Conservation (phyloP, 352 stramenopile species). For the Phytophthora hibernalis region DNA sequence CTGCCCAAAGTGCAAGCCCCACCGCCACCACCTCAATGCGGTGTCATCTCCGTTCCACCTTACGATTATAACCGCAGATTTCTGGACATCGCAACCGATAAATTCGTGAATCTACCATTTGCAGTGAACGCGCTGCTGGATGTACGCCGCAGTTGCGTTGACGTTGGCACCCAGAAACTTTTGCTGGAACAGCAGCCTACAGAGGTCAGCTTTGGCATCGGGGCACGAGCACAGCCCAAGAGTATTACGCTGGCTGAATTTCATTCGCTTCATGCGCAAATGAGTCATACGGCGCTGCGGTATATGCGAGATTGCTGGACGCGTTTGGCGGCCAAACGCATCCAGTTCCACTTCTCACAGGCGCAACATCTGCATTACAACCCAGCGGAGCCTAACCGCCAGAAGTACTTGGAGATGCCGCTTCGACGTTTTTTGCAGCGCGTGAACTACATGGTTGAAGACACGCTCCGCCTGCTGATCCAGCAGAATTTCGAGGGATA, state of each 20-base stretch:
- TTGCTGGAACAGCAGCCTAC: slow-evolving; percentile 72
- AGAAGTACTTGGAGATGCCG: slow-evolving; percentile 68
- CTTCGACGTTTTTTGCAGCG: slow-evolving; percentile 71
- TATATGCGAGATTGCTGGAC: slow-evolving; percentile 87
- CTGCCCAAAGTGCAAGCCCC: slow-evolving; percentile 38
- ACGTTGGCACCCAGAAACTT: slow-evolving; percentile 67
- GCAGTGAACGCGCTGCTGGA: slow-evolving; percentile 78
- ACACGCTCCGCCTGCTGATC: slow-evolving; percentile 70
- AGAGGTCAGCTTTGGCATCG: slow-evolving; percentile 65
- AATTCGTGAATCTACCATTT: slow-evolving; percentile 76
- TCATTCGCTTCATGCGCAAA: slow-evolving; percentile 66
- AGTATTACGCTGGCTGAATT: slow-evolving; percentile 84
- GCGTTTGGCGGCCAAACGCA: slow-evolving; percentile 70
- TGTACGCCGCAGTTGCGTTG: slow-evolving; percentile 71
- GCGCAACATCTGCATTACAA: slow-evolving; percentile 70
- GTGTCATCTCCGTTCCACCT: slow-evolving; percentile 53
- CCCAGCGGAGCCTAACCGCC: slow-evolving; percentile 65
- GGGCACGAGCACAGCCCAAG: slow-evolving; percentile 41
- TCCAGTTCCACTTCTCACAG: slow-evolving; percentile 68
- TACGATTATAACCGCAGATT: slow-evolving; percentile 85
- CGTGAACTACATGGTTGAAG: slow-evolving; percentile 87
- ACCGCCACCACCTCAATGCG: slow-evolving; percentile 48
- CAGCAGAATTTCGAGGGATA: slow-evolving; percentile 77
- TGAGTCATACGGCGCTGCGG: slow-evolving; percentile 72
- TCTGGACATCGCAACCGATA: slow-evolving; percentile 59